Evolutionary conservation across 306 rosid genomes (phyloP).

Genomic region (Dryas alaskensis): DNA sequence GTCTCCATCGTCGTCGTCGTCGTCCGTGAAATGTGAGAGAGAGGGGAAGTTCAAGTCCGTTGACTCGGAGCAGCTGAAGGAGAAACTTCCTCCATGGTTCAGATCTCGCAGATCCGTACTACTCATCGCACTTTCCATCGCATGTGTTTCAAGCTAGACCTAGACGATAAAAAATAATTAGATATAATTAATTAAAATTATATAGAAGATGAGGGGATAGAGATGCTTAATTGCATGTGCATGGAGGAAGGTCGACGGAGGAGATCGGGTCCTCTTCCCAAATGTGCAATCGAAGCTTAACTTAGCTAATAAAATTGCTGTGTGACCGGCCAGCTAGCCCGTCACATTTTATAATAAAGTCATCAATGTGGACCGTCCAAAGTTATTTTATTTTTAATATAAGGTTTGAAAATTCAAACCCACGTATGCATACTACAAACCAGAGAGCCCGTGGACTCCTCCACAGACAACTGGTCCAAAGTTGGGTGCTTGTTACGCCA

Average conservation of each 20-base stretch:
- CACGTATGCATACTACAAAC: not conserved
- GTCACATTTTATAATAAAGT: not conserved
- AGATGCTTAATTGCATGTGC: constrained; percentile 16
- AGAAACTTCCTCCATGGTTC: constrained; percentile 24
- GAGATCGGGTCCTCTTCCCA: not conserved
- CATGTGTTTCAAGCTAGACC: not conserved
- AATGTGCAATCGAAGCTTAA: not conserved
- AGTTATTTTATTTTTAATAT: not conserved
- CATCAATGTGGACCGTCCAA: not conserved
- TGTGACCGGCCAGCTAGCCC: not conserved
- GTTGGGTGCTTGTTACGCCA: constrained; percentile 2
- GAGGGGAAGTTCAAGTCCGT: constrained; percentile 22
- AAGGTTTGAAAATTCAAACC: not conserved
- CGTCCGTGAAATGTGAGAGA: constrained; percentile 20
- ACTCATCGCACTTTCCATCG: constrained; percentile 2
- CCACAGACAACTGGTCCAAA: constrained; percentile 7
- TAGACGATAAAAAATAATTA: too few relatives aligned
- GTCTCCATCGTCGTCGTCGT: constrained; percentile 23
- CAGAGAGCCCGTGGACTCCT: too few relatives aligned
- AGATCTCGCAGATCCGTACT: not conserved
- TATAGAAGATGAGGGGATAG: not conserved
- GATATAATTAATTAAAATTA: too few relatives aligned
- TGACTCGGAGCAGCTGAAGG: constrained; percentile 24
- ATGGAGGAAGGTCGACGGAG: constrained; percentile 10
- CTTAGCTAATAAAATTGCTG: too few relatives aligned